Evolutionary conservation across 306 rosid genomes (phyloP).

Genomic region (Mucuna pruriens): DNA sequence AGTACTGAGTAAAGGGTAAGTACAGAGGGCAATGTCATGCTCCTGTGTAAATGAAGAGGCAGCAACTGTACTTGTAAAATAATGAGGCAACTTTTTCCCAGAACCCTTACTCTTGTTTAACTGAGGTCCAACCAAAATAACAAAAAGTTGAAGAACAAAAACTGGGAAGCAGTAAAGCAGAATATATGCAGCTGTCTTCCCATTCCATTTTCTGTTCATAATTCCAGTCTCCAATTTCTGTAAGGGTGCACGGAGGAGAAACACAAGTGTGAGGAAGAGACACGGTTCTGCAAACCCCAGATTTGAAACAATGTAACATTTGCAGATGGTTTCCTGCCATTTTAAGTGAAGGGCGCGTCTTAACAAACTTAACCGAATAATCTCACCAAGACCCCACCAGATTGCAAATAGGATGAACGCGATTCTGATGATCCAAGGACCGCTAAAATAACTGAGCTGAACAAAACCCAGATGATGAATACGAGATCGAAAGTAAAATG

Average conservation of each 20-base stretch:
- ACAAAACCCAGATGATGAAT: constrained; percentile 61
- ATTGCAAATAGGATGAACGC: constrained; percentile 74
- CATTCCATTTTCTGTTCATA: constrained; percentile 76
- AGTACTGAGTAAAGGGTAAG: constrained; percentile 91
- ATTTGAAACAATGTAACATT: constrained; percentile 89
- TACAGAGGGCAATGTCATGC: constrained; percentile 69
- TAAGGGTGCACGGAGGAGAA: constrained; percentile 89
- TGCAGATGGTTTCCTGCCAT: constrained; percentile 92
- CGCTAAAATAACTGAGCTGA: constrained; percentile 86
- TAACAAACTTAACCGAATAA: constrained; percentile 71
- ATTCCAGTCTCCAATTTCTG: constrained; percentile 78
- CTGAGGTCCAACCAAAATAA: constrained; percentile 71
- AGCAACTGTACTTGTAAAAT: constrained; percentile 61
- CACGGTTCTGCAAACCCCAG: constrained; percentile 99
- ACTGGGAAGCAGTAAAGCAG: constrained; percentile 82
- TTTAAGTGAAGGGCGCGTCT: constrained; percentile 61
- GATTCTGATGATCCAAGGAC: constrained; percentile 95
- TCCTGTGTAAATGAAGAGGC: constrained; percentile 40
- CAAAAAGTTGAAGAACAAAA: constrained; percentile 77
- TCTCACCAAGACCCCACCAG: constrained; percentile 97
- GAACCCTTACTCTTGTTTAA: constrained; percentile 47
- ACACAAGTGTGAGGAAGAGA: constrained; percentile 88
- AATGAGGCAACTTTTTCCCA: constrained; percentile 55
- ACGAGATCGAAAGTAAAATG: constrained; percentile 81
- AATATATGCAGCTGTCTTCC: constrained; percentile 71